Conservation (phyloP, 768 basidiomycete species). For the Plicaturopsis crispa region DNA sequence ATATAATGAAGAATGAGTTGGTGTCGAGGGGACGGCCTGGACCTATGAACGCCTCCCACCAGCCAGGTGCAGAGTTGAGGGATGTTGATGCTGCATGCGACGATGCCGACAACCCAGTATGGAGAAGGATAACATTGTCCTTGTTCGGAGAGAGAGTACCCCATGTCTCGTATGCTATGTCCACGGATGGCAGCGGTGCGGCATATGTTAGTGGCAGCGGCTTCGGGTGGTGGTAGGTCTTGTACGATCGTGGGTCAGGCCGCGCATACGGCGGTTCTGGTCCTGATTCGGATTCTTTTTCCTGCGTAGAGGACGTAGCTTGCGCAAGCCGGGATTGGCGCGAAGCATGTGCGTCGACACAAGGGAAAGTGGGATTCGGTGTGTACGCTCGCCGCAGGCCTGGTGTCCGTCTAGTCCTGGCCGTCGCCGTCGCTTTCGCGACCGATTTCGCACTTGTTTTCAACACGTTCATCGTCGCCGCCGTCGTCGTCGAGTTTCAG, state of each 20-base stretch:
- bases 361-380: constrained; percentile 47
- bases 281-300: constrained; percentile 36
- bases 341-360: constrained; percentile 75
- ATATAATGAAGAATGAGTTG: constrained; percentile 84
- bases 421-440: too few relatives aligned
- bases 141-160: constrained; percentile 70
- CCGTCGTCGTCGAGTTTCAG: too few relatives aligned
- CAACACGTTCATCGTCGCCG: too few relatives aligned
- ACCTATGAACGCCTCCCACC: constrained; percentile 99
- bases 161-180: constrained; percentile 98
- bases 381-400: neutral
- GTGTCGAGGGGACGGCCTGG: constrained; percentile 94
- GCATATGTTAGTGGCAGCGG: constrained; percentile 63
- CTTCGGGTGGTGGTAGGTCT: constrained; percentile 49
- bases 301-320: constrained; percentile 14
- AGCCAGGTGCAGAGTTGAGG: constrained; percentile 75
- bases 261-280: constrained; percentile 82
- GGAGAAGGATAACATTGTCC: constrained; percentile 90
- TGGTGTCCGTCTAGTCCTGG: too few relatives aligned
- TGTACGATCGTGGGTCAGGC: constrained; percentile 69
- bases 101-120: constrained; percentile 93
- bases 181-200: constrained; percentile 55
- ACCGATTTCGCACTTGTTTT: too few relatives aligned
- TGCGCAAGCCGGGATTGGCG: constrained; percentile 50
- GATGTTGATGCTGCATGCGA: constrained; percentile 87